Evolutionary conservation across 2,329 filamentous ascomycete species (phyloP).

Genomic region (Dothideomycetes sp.): DNA sequence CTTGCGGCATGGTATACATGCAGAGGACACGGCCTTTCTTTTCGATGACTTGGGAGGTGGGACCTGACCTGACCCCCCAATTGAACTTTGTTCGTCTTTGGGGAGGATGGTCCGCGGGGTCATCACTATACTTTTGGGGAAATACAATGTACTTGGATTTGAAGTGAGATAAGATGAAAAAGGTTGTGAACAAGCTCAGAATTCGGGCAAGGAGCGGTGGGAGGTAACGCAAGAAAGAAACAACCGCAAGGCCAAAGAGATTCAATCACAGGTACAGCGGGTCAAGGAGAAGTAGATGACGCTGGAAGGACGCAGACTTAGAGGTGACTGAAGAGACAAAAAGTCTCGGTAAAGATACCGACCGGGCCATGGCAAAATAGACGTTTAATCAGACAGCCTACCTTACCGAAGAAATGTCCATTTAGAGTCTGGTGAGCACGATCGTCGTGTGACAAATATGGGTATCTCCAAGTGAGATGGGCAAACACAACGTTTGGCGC

Average conservation of each 20-base stretch:
- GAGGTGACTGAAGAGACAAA: no score
- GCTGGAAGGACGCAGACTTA: no score
- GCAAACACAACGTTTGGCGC: not conserved
- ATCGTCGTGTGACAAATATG: not conserved
- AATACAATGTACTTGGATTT: conserved; percentile 2
- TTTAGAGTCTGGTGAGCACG: not conserved
- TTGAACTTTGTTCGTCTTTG: conserved; percentile 10
- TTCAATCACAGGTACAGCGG: no score
- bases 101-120: conserved; percentile 7
- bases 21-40: conserved; percentile 27
- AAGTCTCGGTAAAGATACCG: not conserved
- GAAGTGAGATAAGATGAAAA: not conserved
- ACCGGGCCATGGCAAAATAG: not conserved
- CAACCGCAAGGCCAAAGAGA: no score
- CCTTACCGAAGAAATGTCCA: not conserved
- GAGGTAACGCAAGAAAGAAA: no score
- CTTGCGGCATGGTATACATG: conserved; percentile 39
- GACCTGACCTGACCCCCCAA: conserved; percentile 2
- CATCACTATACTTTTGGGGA: conserved; percentile 1
- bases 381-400: not conserved
- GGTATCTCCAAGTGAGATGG: not conserved
- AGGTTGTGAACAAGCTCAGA: not conserved
- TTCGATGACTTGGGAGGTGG: conserved; percentile 17
- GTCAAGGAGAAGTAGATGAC: no score
- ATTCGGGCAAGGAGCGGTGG: not conserved